Base-by-base conservation (phyloP, 108 stramenopile species). In the Skeletonema costatum region DNA sequence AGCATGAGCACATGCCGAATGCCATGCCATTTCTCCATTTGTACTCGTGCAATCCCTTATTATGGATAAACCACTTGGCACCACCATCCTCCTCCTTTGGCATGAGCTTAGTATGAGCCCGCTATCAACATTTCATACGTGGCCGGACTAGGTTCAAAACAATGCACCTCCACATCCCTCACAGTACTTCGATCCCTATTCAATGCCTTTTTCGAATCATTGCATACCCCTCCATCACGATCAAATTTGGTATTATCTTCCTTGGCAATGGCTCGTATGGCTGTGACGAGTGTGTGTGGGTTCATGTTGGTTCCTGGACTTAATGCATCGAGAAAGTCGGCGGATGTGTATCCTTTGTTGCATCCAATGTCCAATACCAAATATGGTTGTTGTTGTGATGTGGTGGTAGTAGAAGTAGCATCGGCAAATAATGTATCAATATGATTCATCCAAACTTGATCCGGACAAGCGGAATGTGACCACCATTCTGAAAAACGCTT, bases 311-410 rank as follows among this genome's bases (percentile, higher is more conserved):
- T 73, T 25, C 71, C 78, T 1, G 78, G 78, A 50, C 65, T 66
- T 4, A 79, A 13, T 21, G 76, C 71, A 59, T 82, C 81, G 41
- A 82, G 36, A 31, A 77, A 77, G 39, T 82, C 76, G 25, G 76
- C 59, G n/a, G 76, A 71, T 36, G 76, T 72, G 65, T 77, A 82
- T n/a, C 81, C 81, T 64, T 82, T 82, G 46, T 82, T 82, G 46
- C 81, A 82, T 16, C 81, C 81, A 29, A 82, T 72, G 31, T 76
- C 76, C 12, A 82, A 32, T 60, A 76, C 59, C 17, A 82, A 35
- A 67, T 46, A 82, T 29, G 81, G 76, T 46, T 53, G 50, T 51
- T 1, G 50, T 48, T 12, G 56, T 33, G 25, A 25, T 25, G 53
- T 19, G 38, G 32, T 33, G 3, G 33, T 46, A 3, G 7, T 2